Percentiles rank a stretch among this genome's conserved stretches.
These are phyloP conservation scores for Pseudogymnoascus sp. DNA, from an alignment of 2,329 filamentous ascomycete species.

Conservation along the genomic window DNA sequence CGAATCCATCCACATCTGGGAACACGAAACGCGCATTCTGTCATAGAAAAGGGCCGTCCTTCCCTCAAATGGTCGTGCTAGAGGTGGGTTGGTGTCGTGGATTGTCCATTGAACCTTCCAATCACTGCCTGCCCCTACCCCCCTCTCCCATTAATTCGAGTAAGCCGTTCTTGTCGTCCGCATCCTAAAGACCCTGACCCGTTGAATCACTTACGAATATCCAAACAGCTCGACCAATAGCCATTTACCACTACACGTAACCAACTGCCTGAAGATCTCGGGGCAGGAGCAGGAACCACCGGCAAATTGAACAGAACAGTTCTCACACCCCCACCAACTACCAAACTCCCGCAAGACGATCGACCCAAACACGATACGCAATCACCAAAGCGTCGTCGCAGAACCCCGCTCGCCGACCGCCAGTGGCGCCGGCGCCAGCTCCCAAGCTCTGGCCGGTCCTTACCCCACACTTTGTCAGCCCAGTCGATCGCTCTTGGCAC, in stretches of 20 bases:
- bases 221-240: not conserved
- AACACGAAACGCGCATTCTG: not conserved
- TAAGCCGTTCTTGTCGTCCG: not conserved
- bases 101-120: not conserved
- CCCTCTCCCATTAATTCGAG: not conserved
- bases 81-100: not conserved
- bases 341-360: not conserved
- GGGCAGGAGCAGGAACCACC: constrained; percentile 6
- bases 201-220: not conserved
- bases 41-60: constrained; percentile 1
- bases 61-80: not conserved
- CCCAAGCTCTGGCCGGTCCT: not conserved
- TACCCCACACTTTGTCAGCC: constrained; percentile 7
- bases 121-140: not conserved
- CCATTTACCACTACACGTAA: not conserved
- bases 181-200: not conserved
- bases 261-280: not conserved
- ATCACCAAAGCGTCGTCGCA: not conserved
- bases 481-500: not conserved
- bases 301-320: not conserved
- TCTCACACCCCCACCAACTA: not conserved
- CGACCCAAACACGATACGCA: not conserved
- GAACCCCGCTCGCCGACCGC: not conserved
- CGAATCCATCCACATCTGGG: not conserved
- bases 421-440: constrained; percentile 5